These are phyloP conservation scores for Coemansia aciculifera DNA, from an alignment of 192 early-diverging fungal genomes.

Conservation along the genomic window DNA sequence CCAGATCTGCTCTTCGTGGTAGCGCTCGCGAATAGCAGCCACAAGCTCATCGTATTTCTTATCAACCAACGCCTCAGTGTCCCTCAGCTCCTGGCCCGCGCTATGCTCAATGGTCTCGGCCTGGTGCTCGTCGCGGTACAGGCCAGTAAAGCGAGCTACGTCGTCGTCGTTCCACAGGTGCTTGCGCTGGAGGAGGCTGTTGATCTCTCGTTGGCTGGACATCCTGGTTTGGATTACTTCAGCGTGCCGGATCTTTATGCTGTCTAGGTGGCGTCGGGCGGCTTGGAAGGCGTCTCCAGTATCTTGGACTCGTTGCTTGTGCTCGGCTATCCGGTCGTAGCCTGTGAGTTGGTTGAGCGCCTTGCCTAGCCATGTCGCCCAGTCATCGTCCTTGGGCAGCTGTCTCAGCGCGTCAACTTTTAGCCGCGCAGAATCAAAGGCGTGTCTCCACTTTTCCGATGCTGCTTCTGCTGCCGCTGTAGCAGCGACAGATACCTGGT, in stretches of 20 bases:
- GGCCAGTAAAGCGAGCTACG: slow-evolving; percentile 71
- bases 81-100: slow-evolving; percentile 54
- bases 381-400: slow-evolving; percentile 45
- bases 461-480: slow-evolving; percentile 14
- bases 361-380: slow-evolving; percentile 38
- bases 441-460: slow-evolving; percentile 20
- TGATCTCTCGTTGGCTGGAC: slow-evolving; percentile 71
- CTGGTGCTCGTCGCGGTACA: slow-evolving; percentile 71
- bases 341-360: slow-evolving; percentile 73
- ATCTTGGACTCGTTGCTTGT: slow-evolving; percentile 64
- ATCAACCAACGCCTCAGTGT: slow-evolving; percentile 65
- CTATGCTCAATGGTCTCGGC: slow-evolving; percentile 57
- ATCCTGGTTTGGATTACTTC: slow-evolving; percentile 60
- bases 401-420: slow-evolving; percentile 7
- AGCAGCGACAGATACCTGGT: not conserved
- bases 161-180: slow-evolving; percentile 73
- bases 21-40: slow-evolving; percentile 69
- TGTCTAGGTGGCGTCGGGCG: slow-evolving; percentile 52
- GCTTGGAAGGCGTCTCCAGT: slow-evolving; percentile 50
- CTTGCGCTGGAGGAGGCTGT: slow-evolving; percentile 75
- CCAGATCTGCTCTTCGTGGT: slow-evolving; percentile 85
- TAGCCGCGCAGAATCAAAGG: slow-evolving; percentile 12
- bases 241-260: slow-evolving; percentile 59
- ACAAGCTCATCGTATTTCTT: slow-evolving; percentile 63
- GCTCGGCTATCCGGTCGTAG: slow-evolving; percentile 63